phyloP scores from a whole-genome alignment of 2,329 filamentous ascomycete species.

The Scopulariopsis brevicaulis region DNA sequence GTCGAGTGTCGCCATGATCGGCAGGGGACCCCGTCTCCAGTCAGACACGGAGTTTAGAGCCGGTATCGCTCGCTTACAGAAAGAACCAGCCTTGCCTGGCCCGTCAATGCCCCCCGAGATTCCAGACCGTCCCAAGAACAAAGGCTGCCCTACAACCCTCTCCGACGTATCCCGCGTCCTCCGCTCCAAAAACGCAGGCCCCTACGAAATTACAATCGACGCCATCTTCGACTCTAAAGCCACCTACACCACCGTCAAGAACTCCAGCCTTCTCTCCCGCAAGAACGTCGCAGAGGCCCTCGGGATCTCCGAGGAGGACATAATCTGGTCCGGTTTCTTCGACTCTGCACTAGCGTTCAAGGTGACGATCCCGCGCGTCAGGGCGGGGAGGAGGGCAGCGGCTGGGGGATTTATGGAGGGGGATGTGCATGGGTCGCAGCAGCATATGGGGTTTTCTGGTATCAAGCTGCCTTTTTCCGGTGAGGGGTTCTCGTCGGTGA shows the following conservation, averaged over 20 bases:
- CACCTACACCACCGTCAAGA: constrained; percentile 21
- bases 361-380: constrained; percentile 20
- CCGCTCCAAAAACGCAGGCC: constrained; percentile 37
- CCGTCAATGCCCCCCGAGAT: background rate
- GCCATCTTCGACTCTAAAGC: constrained; percentile 28
- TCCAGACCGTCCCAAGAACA: background rate
- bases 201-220: constrained; percentile 40
- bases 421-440: constrained; percentile 17
- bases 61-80: background rate
- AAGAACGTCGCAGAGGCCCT: constrained; percentile 18
- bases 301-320: constrained; percentile 12
- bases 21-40: background rate
- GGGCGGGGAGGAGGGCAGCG: constrained; percentile 7
- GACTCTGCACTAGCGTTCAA: constrained; percentile 35
- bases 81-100: background rate
- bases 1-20: background rate
- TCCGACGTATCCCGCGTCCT: constrained; percentile 27
- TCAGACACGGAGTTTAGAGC: background rate
- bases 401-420: constrained; percentile 18
- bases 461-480: background rate
- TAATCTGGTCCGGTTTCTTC: constrained; percentile 27
- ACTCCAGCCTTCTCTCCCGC: constrained; percentile 19
- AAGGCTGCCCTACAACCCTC: constrained; percentile 5
- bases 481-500: too few relatives aligned
- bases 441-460: constrained; percentile 12